phyloP scores from a whole-genome alignment of 2,329 filamentous ascomycete species.

The Zymoseptoria ardabiliae region DNA sequence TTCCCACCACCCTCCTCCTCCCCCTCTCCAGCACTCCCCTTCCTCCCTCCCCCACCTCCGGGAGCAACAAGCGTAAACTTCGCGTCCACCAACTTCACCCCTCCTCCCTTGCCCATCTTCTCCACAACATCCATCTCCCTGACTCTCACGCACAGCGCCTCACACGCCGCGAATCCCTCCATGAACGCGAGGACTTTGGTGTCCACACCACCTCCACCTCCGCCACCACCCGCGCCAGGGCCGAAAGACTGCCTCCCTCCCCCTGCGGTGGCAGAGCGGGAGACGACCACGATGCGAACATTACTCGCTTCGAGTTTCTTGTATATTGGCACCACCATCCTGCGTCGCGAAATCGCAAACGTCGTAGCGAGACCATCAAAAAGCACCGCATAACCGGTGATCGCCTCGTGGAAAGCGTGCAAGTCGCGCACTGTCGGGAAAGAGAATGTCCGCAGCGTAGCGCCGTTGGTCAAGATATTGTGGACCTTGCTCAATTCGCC shows the following conservation, averaged over 20 bases:
- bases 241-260: background rate
- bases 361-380: constrained; percentile 52
- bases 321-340: constrained; percentile 83
- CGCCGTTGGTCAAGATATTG: constrained; percentile 51
- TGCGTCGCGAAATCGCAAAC: constrained; percentile 66
- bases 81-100: constrained; percentile 75
- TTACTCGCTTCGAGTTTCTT: constrained; percentile 87
- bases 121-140: constrained; percentile 82
- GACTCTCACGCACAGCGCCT: constrained; percentile 81
- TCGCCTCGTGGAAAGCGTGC: constrained; percentile 68
- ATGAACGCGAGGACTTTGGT: constrained; percentile 72
- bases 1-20: constrained; percentile 33
- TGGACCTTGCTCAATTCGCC: constrained; percentile 50
- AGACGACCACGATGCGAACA: constrained; percentile 71
- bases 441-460: constrained; percentile 62
- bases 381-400: constrained; percentile 70
- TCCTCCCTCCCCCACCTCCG: constrained; percentile 43
- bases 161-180: constrained; percentile 76
- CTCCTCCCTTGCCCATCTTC: constrained; percentile 51
- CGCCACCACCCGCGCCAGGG: background rate
- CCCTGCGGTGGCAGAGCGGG: constrained; percentile 32
- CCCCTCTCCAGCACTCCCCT: constrained; percentile 35
- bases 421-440: constrained; percentile 48
- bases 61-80: constrained; percentile 70
- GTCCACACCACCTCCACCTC: background rate